Percentiles rank a stretch among this genome's conserved stretches.
These are phyloP conservation scores for Vigna reflexopilosa DNA, from an alignment of 306 rosid genomes.

Conservation along the genomic window DNA sequence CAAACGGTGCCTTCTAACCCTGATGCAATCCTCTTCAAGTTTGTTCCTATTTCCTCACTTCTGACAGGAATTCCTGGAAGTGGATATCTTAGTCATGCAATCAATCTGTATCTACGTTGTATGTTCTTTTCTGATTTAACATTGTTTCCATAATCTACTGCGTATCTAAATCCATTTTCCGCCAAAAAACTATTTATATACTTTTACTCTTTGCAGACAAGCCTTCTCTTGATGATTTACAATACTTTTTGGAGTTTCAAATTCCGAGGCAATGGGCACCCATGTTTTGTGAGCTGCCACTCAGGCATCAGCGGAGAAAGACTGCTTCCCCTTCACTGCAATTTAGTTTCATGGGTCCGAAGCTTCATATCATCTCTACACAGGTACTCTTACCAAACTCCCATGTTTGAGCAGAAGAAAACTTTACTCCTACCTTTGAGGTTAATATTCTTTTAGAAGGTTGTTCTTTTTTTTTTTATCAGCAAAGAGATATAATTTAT, in stretches of 20 bases:
- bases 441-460: slow-evolving; percentile 19
- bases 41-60: slow-evolving; percentile 93
- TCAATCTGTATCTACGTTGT: slow-evolving; percentile 96
- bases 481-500: too few species aligned
- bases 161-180: slow-evolving; percentile 36
- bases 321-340: slow-evolving; percentile 71
- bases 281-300: slow-evolving; percentile 92
- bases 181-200: slow-evolving; percentile 17
- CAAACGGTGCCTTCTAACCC: slow-evolving; percentile 93
- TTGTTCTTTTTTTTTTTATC: too few species aligned
- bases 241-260: slow-evolving; percentile 94
- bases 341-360: slow-evolving; percentile 82
- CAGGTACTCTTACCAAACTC: slow-evolving; percentile 63
- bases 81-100: slow-evolving; percentile 98
- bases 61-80: slow-evolving; percentile 95
- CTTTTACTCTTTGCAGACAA: slow-evolving; percentile 65
- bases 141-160: slow-evolving; percentile 2
- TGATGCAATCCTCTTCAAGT: slow-evolving; percentile 90
- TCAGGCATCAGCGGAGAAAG: slow-evolving; percentile 75
- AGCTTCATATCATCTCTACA: slow-evolving; percentile 64
- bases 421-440: slow-evolving; percentile 13
- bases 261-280: slow-evolving; percentile 99
- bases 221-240: slow-evolving; percentile 83
- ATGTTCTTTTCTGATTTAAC: slow-evolving; percentile 47
- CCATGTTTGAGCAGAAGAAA: slow-evolving; percentile 31